Evolutionary conservation across 805 yeast species (phyloP).

Genomic region (Phaffomyces opuntiae): DNA sequence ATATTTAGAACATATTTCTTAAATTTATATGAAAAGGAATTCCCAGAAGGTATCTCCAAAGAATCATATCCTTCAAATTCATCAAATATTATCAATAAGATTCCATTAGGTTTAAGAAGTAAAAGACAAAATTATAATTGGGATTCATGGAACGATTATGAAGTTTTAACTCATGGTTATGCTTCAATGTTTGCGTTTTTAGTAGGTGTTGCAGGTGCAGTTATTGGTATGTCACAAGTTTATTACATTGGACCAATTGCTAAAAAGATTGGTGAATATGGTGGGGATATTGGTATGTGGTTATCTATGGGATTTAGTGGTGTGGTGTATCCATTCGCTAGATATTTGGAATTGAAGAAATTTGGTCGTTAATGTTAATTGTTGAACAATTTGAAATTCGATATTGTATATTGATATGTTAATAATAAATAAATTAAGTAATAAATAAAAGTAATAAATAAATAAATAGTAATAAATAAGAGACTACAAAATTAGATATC

Average conservation of each 20-base stretch:
- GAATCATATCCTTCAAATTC: not conserved
- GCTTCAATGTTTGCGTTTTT: constrained; percentile 65
- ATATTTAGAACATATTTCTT: constrained; percentile 53
- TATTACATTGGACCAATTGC: constrained; percentile 81
- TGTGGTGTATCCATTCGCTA: constrained; percentile 51
- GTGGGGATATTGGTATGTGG: constrained; percentile 84
- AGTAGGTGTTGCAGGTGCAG: constrained; percentile 75
- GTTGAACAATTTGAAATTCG: not conserved
- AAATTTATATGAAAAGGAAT: constrained; percentile 36
- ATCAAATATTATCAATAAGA: not conserved
- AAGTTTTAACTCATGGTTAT: constrained; percentile 55
- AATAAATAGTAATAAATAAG: constrained; percentile 3
- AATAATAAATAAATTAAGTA: not conserved
- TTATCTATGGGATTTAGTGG: constrained; percentile 66
- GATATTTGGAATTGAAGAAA: constrained; percentile 57
- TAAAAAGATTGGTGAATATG: constrained; percentile 49
- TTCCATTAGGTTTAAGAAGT: constrained; percentile 13
- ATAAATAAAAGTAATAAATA: constrained; percentile 4
- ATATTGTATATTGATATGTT: not conserved
- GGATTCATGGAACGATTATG: constrained; percentile 62
- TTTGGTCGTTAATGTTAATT: constrained; percentile 34
- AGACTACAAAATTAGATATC: constrained; percentile 35
- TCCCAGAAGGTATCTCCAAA: constrained; percentile 22
- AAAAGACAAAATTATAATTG: constrained; percentile 55
- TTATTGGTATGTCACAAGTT: constrained; percentile 81